Evolutionary conservation across 2,329 filamentous ascomycete species (phyloP).

Genomic region (Calonectria pseudoturangicola): DNA sequence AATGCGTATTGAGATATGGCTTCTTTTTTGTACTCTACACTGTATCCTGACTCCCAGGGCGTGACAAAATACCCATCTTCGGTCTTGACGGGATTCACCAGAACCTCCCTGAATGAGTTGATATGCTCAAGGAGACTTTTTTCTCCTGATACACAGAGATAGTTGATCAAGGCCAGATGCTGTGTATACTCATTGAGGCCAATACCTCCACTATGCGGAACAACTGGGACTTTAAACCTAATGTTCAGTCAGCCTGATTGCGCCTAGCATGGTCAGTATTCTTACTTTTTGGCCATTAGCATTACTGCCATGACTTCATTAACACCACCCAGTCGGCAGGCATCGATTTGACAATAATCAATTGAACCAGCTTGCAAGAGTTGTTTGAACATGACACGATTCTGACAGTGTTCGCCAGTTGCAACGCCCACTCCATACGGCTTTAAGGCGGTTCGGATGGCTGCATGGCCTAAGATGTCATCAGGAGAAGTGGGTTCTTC

Average conservation of each 20-base stretch:
- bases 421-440: conserved; percentile 87
- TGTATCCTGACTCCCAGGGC: conserved; percentile 81
- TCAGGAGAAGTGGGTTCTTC: conserved; percentile 95
- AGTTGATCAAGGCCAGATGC: conserved; percentile 93
- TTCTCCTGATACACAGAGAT: conserved; percentile 89
- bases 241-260: conserved; percentile 69
- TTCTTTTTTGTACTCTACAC: conserved; percentile 84
- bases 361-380: conserved; percentile 86
- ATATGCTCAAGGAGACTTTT: conserved; percentile 91
- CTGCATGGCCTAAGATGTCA: conserved; percentile 91
- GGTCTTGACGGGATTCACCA: conserved; percentile 86
- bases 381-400: conserved; percentile 95
- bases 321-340: conserved; percentile 90
- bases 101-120: conserved; percentile 95
- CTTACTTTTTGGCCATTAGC: conserved; percentile 74
- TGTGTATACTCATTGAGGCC: conserved; percentile 95
- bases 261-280: background rate
- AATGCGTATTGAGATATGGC: conserved; percentile 91
- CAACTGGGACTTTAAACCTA: conserved; percentile 86
- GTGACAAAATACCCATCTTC: conserved; percentile 92
- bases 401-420: conserved; percentile 96
- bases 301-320: conserved; percentile 70
- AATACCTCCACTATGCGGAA: conserved; percentile 92
- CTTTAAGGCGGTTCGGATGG: conserved; percentile 85
- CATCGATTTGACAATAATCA: conserved; percentile 92